These are phyloP conservation scores for Helianthus annuus DNA, from an alignment of 129 eudicot genomes.

Conservation along the genomic window HanXRQr2.0-SUNRISE NC_035446.2:40226139-40226638, in stretches of 20 bases:
- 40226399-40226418: slow-evolving; percentile 45
- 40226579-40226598: too few species aligned
- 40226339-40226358: slow-evolving; percentile 49
- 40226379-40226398: neutral
- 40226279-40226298: slow-evolving; percentile 79
- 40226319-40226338: slow-evolving; percentile 83
- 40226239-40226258: slow-evolving; percentile 2
- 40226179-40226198: too few species aligned
- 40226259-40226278: slow-evolving; percentile 64
- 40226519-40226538: slow-evolving; percentile 65
- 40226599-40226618: too few species aligned
- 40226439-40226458: slow-evolving; percentile 61
- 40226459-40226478: slow-evolving; percentile 45
- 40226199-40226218: neutral
- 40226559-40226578: too few species aligned
- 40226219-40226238: neutral
- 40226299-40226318: slow-evolving; percentile 53
- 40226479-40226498: slow-evolving; percentile 47
- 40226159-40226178: neutral
- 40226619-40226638: too few species aligned
- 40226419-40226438: slow-evolving; percentile 72
- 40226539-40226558: too few species aligned
- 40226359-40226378: neutral
- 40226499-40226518: slow-evolving; percentile 60
- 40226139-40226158: neutral